Base-by-base conservation (phyloP, 176 grass and related monocot genomes). In the Oryza australiensis region DNA sequence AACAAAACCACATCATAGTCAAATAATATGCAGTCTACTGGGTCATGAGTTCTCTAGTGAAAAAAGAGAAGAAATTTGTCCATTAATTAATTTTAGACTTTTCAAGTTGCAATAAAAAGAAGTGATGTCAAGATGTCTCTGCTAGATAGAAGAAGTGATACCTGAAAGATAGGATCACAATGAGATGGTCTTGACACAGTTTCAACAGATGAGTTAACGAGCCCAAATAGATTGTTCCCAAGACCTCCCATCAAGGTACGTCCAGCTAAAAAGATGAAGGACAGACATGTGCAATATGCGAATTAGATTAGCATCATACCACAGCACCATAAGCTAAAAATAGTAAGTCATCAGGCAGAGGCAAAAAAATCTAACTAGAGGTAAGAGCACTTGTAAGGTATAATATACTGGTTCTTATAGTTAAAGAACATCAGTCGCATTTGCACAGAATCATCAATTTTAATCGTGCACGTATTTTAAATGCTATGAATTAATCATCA, bases 131-230 rank as follows among this genome's bases (percentile, higher is more conserved):
- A 67, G 71, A 70, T 45, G 66, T 35, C 29, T 62, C 1, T 37
- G 4, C 2, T 73, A 27, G 26, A 76, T 29, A 62, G 46, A 30
- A 48, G 28, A 14, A 83, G 60, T 23, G 43, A 14, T 65, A 91
- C 92, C 92, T 94, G 92, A 67, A 68, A 83, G 38, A 92, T 83
- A 72, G 86, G 40, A 86, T 82, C 72, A 60, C 83, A 77, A 29
- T 73, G 80, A 73, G 62, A 82, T 34, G 85, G 75, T 30, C 70
- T 83, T 57, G 64, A 48, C 29, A 75, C 68, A 9, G 81, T 26
- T 57, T 83, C 82, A 57, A 59, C 45, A 59, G 84, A 76, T 1
- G 68, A 70, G 35, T 77, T 94, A 23, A 38, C 76, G n/a, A 20
- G 63, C 74, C 82, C 89, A 7, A 83, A 77, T 65, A 89, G 68